These are phyloP conservation scores for Aspergillus japonicus DNA, from an alignment of 2,329 filamentous ascomycete species.

Conservation along the genomic window DNA sequence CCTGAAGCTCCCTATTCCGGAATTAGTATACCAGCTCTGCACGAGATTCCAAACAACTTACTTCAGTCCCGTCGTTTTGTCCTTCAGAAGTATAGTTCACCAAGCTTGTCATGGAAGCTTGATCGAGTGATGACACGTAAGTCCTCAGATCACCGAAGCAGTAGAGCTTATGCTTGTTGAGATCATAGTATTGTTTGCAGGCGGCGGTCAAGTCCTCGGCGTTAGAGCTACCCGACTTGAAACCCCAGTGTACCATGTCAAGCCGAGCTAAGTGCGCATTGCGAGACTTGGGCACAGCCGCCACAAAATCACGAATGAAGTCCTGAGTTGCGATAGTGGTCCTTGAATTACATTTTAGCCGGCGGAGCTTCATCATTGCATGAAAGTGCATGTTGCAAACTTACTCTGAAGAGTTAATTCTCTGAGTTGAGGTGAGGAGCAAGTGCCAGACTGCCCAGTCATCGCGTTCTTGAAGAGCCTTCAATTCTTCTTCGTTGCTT, in stretches of 20 bases:
- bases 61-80: slow-evolving; percentile 22
- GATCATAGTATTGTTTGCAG: slow-evolving; percentile 43
- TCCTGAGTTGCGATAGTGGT: slow-evolving; percentile 29
- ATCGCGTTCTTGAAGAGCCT: slow-evolving; percentile 38
- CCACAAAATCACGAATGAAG: slow-evolving; percentile 37
- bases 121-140: slow-evolving; percentile 34
- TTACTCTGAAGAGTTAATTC: slow-evolving; percentile 35
- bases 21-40: slow-evolving; percentile 4
- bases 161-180: slow-evolving; percentile 44
- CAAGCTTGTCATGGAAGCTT: slow-evolving; percentile 26
- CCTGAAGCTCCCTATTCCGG: slow-evolving; percentile 21
- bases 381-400: slow-evolving; percentile 13
- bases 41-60: slow-evolving; percentile 18
- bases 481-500: slow-evolving; percentile 29
- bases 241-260: slow-evolving; percentile 29
- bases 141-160: slow-evolving; percentile 46
- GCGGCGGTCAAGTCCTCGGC: slow-evolving; percentile 35
- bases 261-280: slow-evolving; percentile 43
- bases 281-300: slow-evolving; percentile 39
- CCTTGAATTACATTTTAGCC: slow-evolving; percentile 25
- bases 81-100: slow-evolving; percentile 25
- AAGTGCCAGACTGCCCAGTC: slow-evolving; percentile 50
- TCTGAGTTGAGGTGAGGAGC: slow-evolving; percentile 36
- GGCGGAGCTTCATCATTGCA: background rate
- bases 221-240: slow-evolving; percentile 26